A percentile compares a stretch with the other conserved stretches of the same genome.
Conservation (phyloP, 768 basidiomycete species). For the Termitomyces sp. region DNA sequence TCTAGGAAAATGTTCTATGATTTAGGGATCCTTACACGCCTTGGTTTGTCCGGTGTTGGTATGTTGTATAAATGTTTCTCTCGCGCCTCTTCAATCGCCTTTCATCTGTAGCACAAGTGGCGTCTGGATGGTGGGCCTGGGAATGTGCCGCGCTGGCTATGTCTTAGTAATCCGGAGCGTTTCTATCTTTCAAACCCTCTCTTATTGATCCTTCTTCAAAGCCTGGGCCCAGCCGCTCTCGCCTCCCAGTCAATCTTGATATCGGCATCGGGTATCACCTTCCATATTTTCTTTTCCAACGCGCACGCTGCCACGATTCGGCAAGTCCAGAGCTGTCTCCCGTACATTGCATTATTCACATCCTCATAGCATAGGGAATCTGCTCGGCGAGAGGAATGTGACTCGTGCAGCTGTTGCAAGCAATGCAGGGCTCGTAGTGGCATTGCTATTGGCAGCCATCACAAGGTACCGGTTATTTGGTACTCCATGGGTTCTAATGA, state of each 20-base stretch:
- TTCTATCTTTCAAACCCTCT: background rate
- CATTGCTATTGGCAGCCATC: background rate
- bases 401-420: constrained; percentile 23
- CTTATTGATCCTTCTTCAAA: constrained; percentile 23
- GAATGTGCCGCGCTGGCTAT: constrained; percentile 67
- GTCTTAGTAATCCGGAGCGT: constrained; percentile 30
- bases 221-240: constrained; percentile 73
- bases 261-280: constrained; percentile 70
- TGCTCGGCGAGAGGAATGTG: constrained; percentile 14
- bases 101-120: constrained; percentile 54
- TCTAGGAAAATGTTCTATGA: constrained; percentile 58
- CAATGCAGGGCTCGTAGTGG: constrained; percentile 56
- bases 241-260: constrained; percentile 86
- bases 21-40: constrained; percentile 61
- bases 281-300: constrained; percentile 79
- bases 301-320: constrained; percentile 82
- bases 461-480: background rate
- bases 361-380: constrained; percentile 9
- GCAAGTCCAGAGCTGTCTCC: constrained; percentile 29
- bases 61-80: constrained; percentile 15
- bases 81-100: background rate
- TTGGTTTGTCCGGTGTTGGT: constrained; percentile 84
- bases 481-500: background rate
- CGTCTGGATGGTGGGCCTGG: constrained; percentile 97
- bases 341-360: background rate